Evolutionary conservation across 2,329 filamentous ascomycete genomes (phyloP), one percentile per base, ranked within the genome.

Genomic region (Monosporascus sp.): DNA sequence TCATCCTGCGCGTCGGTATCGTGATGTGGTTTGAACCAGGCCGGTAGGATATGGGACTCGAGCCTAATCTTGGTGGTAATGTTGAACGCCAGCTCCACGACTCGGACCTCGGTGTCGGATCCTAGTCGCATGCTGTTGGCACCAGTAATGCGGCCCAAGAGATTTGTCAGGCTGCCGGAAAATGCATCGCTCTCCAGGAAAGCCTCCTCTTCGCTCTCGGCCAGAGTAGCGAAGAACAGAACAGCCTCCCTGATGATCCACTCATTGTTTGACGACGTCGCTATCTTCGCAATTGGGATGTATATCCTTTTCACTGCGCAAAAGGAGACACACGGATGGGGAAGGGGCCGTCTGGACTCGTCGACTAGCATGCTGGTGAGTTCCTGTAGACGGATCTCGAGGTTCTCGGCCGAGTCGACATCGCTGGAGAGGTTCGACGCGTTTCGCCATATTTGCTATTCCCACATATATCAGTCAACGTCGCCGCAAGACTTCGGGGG

Each of bases 201-300:
- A 37, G 91, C 91, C 68, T 97, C 94, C 72, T 97, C 92, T 70
- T 97, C 94, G 69, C 91, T 94, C 72, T 99, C 94, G 64, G 97
- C 89, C 58, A 99, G 80, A 17, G 91, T 91, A 53, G 90, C 91
- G 71, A 97, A 97, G 67, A 97, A 86, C 41, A 87, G 78, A 38
- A 96, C 88, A 26, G 89, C 88, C 65, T 93, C 89, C 59, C 87
- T 86, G 61, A 97, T 87, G 65, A 97, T 87, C 66, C 84, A 87
- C 63, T 95, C 88, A 70, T 96, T 89, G 68, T 90, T 87, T 35
- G 89, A 91, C 0, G 87, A 87, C 2, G 89, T 85, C 3, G 92
- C 91, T 61, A 97, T 91, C 73, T 96, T 91, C 58, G 89, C 89
- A 58, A 97, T 86, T 14, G 89, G 88, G 5, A 91, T 85, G 69